phyloP scores from a whole-genome alignment of 306 rosid genomes.

The Castanospermum australe region DNA sequence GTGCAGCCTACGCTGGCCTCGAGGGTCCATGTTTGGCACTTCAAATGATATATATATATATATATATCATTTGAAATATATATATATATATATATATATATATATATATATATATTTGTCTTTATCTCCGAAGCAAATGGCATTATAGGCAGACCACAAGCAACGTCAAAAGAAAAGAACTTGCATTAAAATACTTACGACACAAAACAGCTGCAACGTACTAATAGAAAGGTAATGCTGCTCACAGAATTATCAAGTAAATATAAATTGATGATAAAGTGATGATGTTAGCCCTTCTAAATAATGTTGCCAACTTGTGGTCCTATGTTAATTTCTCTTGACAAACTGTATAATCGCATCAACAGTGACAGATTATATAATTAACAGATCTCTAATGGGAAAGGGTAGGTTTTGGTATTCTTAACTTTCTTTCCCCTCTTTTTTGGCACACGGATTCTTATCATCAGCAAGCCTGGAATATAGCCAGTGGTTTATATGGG shows the following conservation, averaged over 20 bases:
- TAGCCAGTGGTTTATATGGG: neutral
- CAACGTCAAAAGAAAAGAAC: neutral
- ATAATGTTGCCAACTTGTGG: neutral
- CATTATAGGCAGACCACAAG: neutral
- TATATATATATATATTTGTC: neutral
- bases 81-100: neutral
- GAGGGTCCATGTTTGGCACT: conserved; percentile 18
- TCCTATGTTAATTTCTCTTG: neutral
- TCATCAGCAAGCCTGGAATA: neutral
- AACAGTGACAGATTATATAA: neutral
- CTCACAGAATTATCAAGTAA: neutral
- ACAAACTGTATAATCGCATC: neutral
- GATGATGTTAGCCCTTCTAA: neutral
- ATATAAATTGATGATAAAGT: neutral
- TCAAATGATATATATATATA: neutral
- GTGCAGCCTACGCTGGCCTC: neutral
- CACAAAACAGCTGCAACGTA: neutral
- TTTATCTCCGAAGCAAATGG: neutral
- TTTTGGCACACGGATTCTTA: neutral
- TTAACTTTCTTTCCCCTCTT: neutral
- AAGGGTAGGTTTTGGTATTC: neutral
- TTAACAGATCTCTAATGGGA: neutral
- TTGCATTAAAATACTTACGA: neutral
- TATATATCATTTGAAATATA: neutral
- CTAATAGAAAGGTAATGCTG: neutral